These are phyloP conservation scores for Hemisphaericaspora subhashii DNA, from an alignment of 1,139 yeast species.

Conservation along the genomic window DNA sequence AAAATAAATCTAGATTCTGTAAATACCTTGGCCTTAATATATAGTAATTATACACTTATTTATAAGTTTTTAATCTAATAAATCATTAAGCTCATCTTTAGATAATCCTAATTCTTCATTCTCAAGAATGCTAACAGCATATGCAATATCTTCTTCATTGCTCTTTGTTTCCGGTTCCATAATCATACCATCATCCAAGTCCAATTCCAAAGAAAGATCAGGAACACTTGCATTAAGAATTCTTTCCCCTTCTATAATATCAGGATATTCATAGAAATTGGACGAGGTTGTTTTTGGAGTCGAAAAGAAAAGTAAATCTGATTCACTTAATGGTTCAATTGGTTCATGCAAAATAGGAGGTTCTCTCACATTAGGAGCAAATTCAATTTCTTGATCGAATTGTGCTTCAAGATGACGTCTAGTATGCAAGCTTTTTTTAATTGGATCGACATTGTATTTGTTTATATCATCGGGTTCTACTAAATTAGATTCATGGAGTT, in stretches of 20 bases:
- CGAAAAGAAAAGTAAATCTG: conserved; percentile 27
- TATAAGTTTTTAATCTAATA: conserved; percentile 28
- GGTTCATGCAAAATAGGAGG: conserved; percentile 1
- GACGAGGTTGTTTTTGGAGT: too few relatives aligned
- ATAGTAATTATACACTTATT: background rate
- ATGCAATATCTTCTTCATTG: conserved; percentile 4
- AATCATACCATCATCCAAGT: conserved; percentile 18
- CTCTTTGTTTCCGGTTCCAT: conserved; percentile 5
- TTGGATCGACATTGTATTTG: conserved; percentile 34
- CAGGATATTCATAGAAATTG: conserved; percentile 17
- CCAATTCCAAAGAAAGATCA: conserved; percentile 19
- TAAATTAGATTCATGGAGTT: conserved; percentile 25
- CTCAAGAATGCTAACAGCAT: conserved; percentile 12
- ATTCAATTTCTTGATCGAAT: conserved; percentile 10
- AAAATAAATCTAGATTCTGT: too few relatives aligned
- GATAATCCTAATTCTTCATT: conserved; percentile 31
- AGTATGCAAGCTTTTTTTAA: conserved; percentile 19
- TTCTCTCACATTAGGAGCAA: conserved; percentile 3
- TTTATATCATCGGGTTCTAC: conserved; percentile 15
- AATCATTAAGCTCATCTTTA: conserved; percentile 35
- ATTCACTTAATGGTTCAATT: conserved; percentile 22
- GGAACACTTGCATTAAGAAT: conserved; percentile 5
- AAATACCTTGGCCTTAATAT: too few relatives aligned
- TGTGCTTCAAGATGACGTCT: conserved; percentile 2
- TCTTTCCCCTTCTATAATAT: conserved; percentile 13